Base-by-base conservation (phyloP, 371 early-diverging fungal genomes). In the Mucor plumbeus region DNA sequence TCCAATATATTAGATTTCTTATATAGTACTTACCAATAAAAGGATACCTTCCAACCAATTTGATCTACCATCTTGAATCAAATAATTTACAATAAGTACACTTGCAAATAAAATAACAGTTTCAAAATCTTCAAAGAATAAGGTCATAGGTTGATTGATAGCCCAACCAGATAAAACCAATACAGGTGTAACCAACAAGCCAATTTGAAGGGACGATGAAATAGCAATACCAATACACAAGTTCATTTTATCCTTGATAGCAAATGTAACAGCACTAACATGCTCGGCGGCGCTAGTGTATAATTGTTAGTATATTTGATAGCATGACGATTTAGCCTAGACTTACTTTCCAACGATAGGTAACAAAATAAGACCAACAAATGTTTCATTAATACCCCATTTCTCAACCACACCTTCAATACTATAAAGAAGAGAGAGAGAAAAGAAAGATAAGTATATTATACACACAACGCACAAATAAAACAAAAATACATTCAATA, bases 161-260 rank as follows among this genome's bases (percentile, higher is more conserved):
- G 87, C 84, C 97, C 98, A 97, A 4, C 97, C 96, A 11, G 91
- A 74, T 59, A 97, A 83, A 44, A 95, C 95, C 55, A 93, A 76
- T 19, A 95, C 71, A 5, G 97, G 98, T 11, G 93, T 91, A 13
- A 95, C 95, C 44, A 96, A 87, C 43, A 97, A 82, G 3, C 95
- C 93, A 64, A 97, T 94, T 78, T 97, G 96, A 77, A 95, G 89
- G 35, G 91, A 91, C 7, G 94, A 93, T 1, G 96, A 96, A 13
- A 96, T 76, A 19, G 97, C 95, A 64, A 97, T 91, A 26, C 92
- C 90, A 57, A 97, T 85, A 15, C 91, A 86, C 54, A 94, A 76
- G 63, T 97, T 94, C 94, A 97, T 95, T 81, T 96, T 95, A 85
- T 96, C 87, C 68, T 92, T 88, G 76, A 92, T 85, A 1, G 97